Percentiles rank a stretch among this genome's conserved stretches.
Evolutionary conservation across 2,329 filamentous ascomycete genomes (phyloP).

Genomic region (Acephala macrosclerotiorum): DNA sequence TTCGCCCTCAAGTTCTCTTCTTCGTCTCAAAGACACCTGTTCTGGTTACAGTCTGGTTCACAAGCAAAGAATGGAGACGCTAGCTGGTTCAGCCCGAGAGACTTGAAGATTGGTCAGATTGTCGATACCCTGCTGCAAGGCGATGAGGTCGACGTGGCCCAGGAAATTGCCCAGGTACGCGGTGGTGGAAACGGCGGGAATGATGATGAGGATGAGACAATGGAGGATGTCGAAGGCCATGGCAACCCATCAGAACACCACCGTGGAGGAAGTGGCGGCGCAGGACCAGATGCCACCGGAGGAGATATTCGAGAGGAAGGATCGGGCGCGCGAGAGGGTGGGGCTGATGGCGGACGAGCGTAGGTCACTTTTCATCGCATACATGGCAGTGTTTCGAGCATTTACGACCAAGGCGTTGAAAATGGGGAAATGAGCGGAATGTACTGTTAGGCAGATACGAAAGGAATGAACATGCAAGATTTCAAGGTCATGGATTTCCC

Average conservation of each 20-base stretch:
- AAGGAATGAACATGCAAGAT: conserved; percentile 39
- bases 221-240: conserved; percentile 77
- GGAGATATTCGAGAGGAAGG: conserved; percentile 93
- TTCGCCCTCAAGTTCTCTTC: conserved; percentile 94
- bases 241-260: conserved; percentile 66
- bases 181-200: conserved; percentile 59
- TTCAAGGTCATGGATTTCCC: conserved; percentile 20
- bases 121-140: conserved; percentile 87
- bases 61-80: conserved; percentile 74
- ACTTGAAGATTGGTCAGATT: conserved; percentile 86
- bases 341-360: conserved; percentile 98
- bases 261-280: conserved; percentile 75
- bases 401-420: conserved; percentile 43
- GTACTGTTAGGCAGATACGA: conserved; percentile 45
- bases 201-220: conserved; percentile 76
- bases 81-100: conserved; percentile 83
- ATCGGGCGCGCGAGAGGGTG: conserved; percentile 85
- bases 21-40: conserved; percentile 88
- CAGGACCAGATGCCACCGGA: conserved; percentile 85
- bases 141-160: conserved; percentile 81
- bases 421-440: conserved; percentile 34
- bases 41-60: conserved; percentile 94
- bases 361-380: conserved; percentile 71
- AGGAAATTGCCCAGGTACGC: conserved; percentile 70
- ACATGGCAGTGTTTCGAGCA: conserved; percentile 35